Percentiles rank a stretch among this genome's conserved stretches.
These are phyloP conservation scores for Tetradesmus obliquus DNA, from an alignment of 139 green algal species.

Conservation along the genomic window DNA sequence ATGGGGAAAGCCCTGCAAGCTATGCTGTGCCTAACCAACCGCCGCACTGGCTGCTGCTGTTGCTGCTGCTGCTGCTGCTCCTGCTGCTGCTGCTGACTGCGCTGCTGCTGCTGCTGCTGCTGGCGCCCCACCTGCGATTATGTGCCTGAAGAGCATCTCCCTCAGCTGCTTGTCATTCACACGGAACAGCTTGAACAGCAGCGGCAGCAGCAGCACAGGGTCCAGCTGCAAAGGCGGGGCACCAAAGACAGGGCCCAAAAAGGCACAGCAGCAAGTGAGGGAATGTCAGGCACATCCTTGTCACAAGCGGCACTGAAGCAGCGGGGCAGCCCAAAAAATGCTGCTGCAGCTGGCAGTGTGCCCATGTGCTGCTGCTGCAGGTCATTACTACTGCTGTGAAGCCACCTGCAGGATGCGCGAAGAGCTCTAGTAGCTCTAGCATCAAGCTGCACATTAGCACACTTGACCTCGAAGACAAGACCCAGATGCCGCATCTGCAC, in stretches of 20 bases:
- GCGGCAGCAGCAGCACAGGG: slow-evolving; percentile 83
- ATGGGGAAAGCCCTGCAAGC: not conserved
- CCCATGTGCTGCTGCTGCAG: too few species aligned
- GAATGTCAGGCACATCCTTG: not conserved
- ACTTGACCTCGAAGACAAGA: not conserved
- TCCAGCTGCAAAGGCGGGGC: slow-evolving; percentile 55
- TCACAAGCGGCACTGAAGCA: not conserved
- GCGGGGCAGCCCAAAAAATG: too few species aligned
- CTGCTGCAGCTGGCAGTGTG: not conserved
- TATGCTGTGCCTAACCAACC: not conserved
- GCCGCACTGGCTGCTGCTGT: not conserved
- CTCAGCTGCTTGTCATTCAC: slow-evolving; percentile 91
- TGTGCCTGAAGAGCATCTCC: slow-evolving; percentile 90
- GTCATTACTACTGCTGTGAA: too few species aligned
- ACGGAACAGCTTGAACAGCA: slow-evolving; percentile 96
- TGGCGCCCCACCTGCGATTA: slow-evolving; percentile 78
- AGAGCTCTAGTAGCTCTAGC: too few species aligned
- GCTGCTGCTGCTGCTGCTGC: not conserved
- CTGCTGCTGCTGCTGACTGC: not conserved
- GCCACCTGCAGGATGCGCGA: too few species aligned
- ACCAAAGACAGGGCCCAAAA: not conserved
- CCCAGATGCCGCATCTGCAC: too few species aligned
- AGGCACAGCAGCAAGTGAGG: slow-evolving; percentile 1
- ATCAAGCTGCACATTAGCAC: not conserved
- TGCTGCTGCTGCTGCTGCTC: not conserved